phyloP scores from a whole-genome alignment of 257 asterid species.

The Nicotiana paniculata region DNA sequence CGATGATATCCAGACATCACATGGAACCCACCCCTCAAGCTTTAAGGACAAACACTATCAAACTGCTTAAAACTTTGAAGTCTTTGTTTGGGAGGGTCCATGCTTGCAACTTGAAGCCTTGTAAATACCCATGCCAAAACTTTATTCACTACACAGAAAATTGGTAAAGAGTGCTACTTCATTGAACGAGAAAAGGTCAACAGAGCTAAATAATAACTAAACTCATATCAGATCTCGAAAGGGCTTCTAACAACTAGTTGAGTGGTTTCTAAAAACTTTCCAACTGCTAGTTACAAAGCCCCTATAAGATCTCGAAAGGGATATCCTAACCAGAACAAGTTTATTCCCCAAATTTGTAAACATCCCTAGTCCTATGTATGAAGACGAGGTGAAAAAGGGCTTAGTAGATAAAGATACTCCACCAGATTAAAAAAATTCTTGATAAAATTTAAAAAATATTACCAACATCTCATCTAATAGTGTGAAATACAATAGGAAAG shows the following conservation, averaged over 20 bases:
- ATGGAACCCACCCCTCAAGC: neutral
- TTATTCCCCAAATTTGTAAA: neutral
- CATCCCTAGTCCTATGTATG: neutral
- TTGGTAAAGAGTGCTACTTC: neutral
- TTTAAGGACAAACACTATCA: neutral
- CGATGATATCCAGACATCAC: neutral
- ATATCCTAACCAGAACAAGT: neutral
- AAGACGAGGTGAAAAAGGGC: neutral
- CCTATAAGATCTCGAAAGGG: neutral
- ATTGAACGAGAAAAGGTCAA: neutral
- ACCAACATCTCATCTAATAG: neutral
- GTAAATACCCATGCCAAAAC: neutral
- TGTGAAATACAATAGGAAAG: slow-evolving; percentile 14
- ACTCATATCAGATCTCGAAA: no score
- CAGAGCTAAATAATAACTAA: neutral
- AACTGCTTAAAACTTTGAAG: neutral
- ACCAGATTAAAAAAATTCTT: neutral
- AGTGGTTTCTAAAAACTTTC: neutral
- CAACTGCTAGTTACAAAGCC: neutral
- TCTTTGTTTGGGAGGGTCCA: neutral
- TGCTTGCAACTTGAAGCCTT: neutral
- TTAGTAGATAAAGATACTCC: neutral
- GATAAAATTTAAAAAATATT: neutral
- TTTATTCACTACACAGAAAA: neutral
- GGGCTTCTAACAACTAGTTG: no score